Evolutionary conservation across 768 basidiomycete species (phyloP), one percentile per base, ranked within the genome.

Genomic region (Termitomyces sp.): DNA sequence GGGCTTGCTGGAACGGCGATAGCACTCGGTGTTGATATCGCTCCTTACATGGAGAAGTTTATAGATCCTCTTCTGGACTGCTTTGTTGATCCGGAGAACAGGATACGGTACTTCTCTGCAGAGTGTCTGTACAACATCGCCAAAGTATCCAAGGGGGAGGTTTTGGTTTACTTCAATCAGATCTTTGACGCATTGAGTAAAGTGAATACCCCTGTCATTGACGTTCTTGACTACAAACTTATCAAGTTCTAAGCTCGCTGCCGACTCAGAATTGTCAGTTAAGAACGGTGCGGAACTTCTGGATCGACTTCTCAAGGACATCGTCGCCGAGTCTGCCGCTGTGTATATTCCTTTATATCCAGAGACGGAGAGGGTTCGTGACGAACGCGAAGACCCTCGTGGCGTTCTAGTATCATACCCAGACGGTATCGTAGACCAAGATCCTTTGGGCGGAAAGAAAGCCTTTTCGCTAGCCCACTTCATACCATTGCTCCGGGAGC

Each of bases 91-190:
- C 80, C 88, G 2, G 96, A 98, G 77, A 94, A 91, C 72, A 81
- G 94, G 67, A 93, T 98, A 58, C 84, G 94, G 44, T 99, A 98
- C 73, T 98, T 97, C 75, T 96, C 96, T 5, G 95, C 94, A 26
- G 97, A 99, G 69, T 96, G 94, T 66, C 74, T 99, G 60, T 99
- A 99, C 75, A 99, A 99, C 73, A 95, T 99, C 61, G 92, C 91
- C 28, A 93, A 95, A 71, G 95, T 97, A 15, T 96, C 94, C 33
- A 96, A 97, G 65, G 97, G 96, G 40, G 96, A 98, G 70, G 87
- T 98, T 33, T 75, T 99, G 56, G 85, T 98, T 14, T 97, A 95
- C 68, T 99, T 98, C 76, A 99, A 99, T 67, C 94, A 95, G 56
- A 93, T 98, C 54, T 99, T 99, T 64, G 97, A 98, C 71, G 89